These are phyloP conservation scores for Brassica juncea DNA, from an alignment of 345 rosid species.

Conservation along the genomic window DNA sequence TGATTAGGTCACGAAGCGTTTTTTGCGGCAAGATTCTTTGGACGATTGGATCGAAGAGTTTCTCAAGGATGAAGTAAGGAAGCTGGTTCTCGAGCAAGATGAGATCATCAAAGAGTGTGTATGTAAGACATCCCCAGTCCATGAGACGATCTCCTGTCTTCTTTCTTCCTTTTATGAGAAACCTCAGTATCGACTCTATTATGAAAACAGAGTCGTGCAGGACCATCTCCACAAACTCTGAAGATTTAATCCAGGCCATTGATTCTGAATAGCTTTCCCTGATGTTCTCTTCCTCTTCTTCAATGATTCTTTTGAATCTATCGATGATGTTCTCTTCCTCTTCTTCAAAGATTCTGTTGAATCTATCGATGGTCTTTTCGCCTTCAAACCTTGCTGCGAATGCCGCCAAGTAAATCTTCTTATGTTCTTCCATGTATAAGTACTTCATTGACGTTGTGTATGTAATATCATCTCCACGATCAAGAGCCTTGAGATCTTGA, in stretches of 20 bases:
- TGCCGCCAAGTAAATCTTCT: background rate
- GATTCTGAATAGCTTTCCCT: too few species aligned
- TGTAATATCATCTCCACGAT: background rate
- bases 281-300: too few species aligned
- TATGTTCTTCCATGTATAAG: slow-evolving; percentile 6
- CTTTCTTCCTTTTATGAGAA: background rate
- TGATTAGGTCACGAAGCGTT: background rate
- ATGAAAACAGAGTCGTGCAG: too few species aligned
- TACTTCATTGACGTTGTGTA: background rate
- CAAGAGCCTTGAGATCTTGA: slow-evolving; percentile 1
- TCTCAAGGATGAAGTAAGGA: slow-evolving; percentile 30
- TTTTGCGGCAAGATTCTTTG: background rate
- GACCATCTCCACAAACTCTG: too few species aligned
- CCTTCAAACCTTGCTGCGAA: background rate
- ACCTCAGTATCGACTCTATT: background rate
- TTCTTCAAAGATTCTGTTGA: too few species aligned
- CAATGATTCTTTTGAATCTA: too few species aligned
- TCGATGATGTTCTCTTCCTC: too few species aligned
- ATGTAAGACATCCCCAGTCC: background rate
- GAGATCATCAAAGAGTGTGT: background rate
- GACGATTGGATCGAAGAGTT: background rate
- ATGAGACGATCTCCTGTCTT: background rate
- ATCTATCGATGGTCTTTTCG: too few species aligned
- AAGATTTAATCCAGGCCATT: too few species aligned
- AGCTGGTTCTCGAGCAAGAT: slow-evolving; percentile 35